Conservation (phyloP, 2,329 filamentous ascomycete genomes). For the Pseudogymnoascus sp. region DNA sequence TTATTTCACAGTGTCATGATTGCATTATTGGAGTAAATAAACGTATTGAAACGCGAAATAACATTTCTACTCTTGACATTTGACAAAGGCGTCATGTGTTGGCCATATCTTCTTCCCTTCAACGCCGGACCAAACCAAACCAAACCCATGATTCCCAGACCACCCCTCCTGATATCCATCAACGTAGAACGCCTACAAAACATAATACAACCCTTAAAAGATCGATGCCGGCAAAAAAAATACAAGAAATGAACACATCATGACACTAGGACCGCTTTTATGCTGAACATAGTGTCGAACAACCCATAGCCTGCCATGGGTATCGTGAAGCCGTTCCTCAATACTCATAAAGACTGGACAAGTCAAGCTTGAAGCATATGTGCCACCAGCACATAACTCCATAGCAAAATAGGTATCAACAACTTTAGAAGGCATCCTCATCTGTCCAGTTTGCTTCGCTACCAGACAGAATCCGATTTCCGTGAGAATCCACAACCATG, state of each 20-base stretch:
- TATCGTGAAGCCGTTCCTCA: constrained; percentile 3
- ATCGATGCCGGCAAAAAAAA: constrained; percentile 1
- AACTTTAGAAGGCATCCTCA: constrained; percentile 47
- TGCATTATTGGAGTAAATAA: not conserved
- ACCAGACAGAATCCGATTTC: constrained; percentile 53
- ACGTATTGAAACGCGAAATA: not conserved
- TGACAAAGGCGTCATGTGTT: not conserved
- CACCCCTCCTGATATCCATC: constrained; percentile 2
- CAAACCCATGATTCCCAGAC: not conserved
- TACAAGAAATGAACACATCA: constrained; percentile 6
- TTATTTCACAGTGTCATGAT: not conserved
- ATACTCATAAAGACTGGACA: not conserved
- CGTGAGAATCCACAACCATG: constrained; percentile 40
- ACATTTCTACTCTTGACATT: constrained; percentile 7
- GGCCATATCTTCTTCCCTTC: not conserved
- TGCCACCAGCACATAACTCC: not conserved
- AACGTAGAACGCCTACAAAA: constrained; percentile 8
- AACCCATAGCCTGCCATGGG: not conserved
- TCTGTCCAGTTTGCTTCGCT: constrained; percentile 57
- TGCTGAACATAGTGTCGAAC: not conserved
- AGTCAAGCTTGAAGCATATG: not conserved
- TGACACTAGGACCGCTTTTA: not conserved
- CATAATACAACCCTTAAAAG: not conserved
- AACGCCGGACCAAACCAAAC: not conserved
- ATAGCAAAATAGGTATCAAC: not conserved